Conservation (phyloP, 306 rosid species). For the Cucurbita pepo region DNA sequence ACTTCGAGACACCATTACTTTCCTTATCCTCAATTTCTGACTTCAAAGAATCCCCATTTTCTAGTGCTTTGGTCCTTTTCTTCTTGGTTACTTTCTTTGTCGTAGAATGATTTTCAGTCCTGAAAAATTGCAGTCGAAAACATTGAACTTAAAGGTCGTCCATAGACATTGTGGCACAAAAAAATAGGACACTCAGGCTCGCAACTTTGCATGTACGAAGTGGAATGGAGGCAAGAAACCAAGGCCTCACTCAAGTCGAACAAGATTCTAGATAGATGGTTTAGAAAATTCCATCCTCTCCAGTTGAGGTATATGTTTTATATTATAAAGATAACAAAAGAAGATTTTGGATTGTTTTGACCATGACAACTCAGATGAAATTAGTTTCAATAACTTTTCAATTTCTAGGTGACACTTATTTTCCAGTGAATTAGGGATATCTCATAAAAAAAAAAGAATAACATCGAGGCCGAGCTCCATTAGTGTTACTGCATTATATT, state of each 20-base stretch:
- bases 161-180: background rate
- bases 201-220: too few relatives aligned
- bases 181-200: background rate
- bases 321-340: background rate
- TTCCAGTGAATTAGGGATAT: background rate
- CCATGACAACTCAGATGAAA: background rate
- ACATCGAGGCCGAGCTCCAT: background rate
- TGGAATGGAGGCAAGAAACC: background rate
- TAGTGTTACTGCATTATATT: background rate
- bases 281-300: background rate
- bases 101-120: slow-evolving; percentile 25
- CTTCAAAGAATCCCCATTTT: slow-evolving; percentile 19
- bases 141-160: background rate
- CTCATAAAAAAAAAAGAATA: background rate
- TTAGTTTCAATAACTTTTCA: background rate
- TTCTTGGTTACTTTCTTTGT: slow-evolving; percentile 32
- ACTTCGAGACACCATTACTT: slow-evolving; percentile 8
- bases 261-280: background rate
- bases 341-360: background rate
- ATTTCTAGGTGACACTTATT: background rate
- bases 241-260: background rate
- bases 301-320: background rate
- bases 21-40: slow-evolving; percentile 16
- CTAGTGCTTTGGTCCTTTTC: slow-evolving; percentile 35
- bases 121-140: slow-evolving; percentile 11